Evolutionary conservation across 1,284 basidiomycete species (phyloP).

Genomic region (Pterulicium gracile): DNA sequence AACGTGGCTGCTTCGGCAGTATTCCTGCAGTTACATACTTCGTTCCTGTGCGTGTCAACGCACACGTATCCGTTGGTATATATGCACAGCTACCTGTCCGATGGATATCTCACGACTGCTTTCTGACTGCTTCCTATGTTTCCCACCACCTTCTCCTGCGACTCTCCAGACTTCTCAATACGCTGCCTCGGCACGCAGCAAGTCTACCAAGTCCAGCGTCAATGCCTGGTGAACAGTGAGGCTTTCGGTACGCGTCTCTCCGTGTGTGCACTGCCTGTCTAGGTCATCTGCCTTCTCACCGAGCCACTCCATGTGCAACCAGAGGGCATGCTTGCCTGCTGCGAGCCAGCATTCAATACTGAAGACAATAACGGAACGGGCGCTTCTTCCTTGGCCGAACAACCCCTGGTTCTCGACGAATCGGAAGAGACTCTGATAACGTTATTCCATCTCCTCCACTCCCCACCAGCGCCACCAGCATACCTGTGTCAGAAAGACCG

Average conservation of each 20-base stretch:
- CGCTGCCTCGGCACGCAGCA: slow-evolving; percentile 37
- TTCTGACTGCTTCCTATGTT: slow-evolving; percentile 10
- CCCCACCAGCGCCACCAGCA: slow-evolving; percentile 31
- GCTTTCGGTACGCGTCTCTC: slow-evolving; percentile 39
- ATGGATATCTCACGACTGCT: too few species aligned
- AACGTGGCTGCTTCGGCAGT: too few species aligned
- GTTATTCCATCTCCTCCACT: slow-evolving; percentile 42
- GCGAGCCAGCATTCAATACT: slow-evolving; percentile 24
- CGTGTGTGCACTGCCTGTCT: slow-evolving; percentile 5
- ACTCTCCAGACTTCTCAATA: slow-evolving; percentile 39
- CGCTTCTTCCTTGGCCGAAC: slow-evolving; percentile 14
- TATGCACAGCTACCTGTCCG: too few species aligned
- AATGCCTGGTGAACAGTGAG: slow-evolving; percentile 37
- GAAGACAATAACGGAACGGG: slow-evolving; percentile 5
- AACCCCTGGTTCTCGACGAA: slow-evolving; percentile 42
- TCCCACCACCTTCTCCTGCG: slow-evolving; percentile 23
- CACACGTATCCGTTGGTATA: too few species aligned
- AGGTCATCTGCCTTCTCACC: too few species aligned
- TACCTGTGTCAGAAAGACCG: slow-evolving; percentile 10
- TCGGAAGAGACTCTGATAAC: slow-evolving; percentile 29
- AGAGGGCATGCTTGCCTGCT: slow-evolving; percentile 57
- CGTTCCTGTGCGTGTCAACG: too few species aligned
- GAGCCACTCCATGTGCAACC: too few species aligned
- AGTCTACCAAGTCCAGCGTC: slow-evolving; percentile 34
- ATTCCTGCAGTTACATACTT: too few species aligned